Conservation (phyloP, 192 early-diverging fungal species). For the Diversispora eburnea region DNA sequence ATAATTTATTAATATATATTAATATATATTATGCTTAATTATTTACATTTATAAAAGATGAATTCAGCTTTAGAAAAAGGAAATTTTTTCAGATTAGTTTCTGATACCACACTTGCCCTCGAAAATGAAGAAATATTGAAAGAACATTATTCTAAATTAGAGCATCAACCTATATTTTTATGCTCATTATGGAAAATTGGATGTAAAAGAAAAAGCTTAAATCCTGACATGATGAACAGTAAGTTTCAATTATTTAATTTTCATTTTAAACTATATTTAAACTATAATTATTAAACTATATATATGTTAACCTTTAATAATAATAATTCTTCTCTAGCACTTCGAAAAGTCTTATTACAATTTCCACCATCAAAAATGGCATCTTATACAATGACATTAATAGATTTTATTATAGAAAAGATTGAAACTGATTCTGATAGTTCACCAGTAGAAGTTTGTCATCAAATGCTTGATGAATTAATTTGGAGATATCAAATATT, state of each 20-base stretch:
- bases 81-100: conserved; percentile 8
- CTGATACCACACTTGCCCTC: background rate
- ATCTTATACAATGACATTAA: conserved; percentile 59
- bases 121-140: conserved; percentile 30
- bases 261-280: background rate
- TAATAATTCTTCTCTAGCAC: conserved; percentile 30
- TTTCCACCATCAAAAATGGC: conserved; percentile 72
- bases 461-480: conserved; percentile 56
- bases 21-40: too few species aligned
- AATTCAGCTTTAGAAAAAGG: conserved; percentile 5
- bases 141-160: conserved; percentile 55
- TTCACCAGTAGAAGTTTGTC: conserved; percentile 14
- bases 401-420: conserved; percentile 57
- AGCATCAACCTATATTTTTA: conserved; percentile 63
- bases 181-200: conserved; percentile 61
- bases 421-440: conserved; percentile 32
- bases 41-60: background rate
- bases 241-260: background rate
- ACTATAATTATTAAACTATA: background rate
- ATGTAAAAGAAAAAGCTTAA: conserved; percentile 37
- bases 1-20: too few species aligned
- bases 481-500: conserved; percentile 71
- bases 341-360: conserved; percentile 62
- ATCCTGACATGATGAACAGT: conserved; percentile 13
- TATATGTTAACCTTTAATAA: background rate